These are phyloP conservation scores for Prunella vulgaris DNA, from an alignment of 257 asterid genomes.

Conservation along the genomic window DNA sequence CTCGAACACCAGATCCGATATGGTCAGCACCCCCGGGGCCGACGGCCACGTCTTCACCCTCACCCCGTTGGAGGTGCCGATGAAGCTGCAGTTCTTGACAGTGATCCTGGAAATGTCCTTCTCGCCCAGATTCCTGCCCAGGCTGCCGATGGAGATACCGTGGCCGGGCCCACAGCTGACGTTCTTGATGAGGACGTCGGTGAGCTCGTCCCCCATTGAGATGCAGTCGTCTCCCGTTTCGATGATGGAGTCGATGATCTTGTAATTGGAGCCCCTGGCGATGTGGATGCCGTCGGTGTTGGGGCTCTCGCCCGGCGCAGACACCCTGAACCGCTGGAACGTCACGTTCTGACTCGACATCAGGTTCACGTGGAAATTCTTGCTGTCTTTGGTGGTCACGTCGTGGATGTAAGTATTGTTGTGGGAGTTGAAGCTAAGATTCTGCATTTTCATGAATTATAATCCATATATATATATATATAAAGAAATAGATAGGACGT, in stretches of 20 bases:
- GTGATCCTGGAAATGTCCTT: neutral
- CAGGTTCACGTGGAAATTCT: neutral
- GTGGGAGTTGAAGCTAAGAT: neutral
- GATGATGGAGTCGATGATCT: neutral
- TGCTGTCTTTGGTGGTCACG: neutral
- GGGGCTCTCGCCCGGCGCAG: neutral
- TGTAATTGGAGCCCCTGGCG: neutral
- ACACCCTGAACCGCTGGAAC: neutral
- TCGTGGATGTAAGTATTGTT: neutral
- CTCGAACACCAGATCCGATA: neutral
- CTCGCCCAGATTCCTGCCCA: neutral
- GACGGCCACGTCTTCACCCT: neutral
- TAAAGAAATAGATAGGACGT: neutral
- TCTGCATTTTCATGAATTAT: neutral
- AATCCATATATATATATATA: no score
- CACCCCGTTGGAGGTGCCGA: neutral
- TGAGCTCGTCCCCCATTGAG: neutral
- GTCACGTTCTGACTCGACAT: neutral
- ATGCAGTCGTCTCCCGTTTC: neutral
- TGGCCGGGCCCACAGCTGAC: neutral
- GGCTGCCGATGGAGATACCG: neutral
- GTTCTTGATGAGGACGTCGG: neutral
- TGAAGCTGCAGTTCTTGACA: neutral
- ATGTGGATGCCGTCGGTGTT: neutral
- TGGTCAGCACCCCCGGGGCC: neutral